phyloP scores from a whole-genome alignment of 768 basidiomycete species.

The Russula foetens region DNA sequence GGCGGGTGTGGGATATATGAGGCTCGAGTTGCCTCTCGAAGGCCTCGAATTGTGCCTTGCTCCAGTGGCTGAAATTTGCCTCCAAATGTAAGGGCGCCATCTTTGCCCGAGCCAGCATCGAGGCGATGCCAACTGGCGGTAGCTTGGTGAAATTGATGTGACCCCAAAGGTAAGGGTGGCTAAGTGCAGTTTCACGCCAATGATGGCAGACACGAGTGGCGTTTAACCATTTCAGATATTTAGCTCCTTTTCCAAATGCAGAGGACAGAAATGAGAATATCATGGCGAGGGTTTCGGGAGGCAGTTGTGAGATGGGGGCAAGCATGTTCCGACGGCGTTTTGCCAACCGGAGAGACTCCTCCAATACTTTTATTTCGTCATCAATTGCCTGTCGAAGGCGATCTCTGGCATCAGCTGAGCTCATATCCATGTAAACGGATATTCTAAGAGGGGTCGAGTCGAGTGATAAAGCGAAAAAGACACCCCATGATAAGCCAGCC shows the following conservation, averaged over 20 bases:
- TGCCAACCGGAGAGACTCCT: neutral
- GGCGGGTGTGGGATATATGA: neutral
- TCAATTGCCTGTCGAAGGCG: too few species aligned
- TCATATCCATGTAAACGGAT: too few species aligned
- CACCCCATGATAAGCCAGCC: too few species aligned
- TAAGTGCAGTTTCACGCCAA: conserved; percentile 13
- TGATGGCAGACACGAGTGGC: conserved; percentile 7
- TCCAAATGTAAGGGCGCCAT: neutral
- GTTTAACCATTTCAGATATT: neutral
- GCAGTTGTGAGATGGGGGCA: conserved; percentile 4
- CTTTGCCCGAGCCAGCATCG: neutral
- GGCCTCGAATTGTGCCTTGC: neutral
- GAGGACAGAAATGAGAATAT: conserved; percentile 1
- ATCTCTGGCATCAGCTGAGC: too few species aligned
- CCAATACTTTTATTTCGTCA: neutral
- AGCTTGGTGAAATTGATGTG: conserved; percentile 1
- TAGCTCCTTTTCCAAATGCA: neutral
- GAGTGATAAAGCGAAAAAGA: too few species aligned
- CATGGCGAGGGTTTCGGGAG: neutral
- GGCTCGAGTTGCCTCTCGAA: neutral
- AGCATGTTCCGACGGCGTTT: conserved; percentile 5
- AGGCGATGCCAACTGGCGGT: neutral
- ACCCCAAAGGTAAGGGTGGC: neutral
- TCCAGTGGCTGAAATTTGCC: neutral
- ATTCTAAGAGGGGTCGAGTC: too few species aligned